These are phyloP conservation scores for Thraustochytrium striatum DNA, from an alignment of 352 stramenopile genomes.

Conservation along the genomic window DNA sequence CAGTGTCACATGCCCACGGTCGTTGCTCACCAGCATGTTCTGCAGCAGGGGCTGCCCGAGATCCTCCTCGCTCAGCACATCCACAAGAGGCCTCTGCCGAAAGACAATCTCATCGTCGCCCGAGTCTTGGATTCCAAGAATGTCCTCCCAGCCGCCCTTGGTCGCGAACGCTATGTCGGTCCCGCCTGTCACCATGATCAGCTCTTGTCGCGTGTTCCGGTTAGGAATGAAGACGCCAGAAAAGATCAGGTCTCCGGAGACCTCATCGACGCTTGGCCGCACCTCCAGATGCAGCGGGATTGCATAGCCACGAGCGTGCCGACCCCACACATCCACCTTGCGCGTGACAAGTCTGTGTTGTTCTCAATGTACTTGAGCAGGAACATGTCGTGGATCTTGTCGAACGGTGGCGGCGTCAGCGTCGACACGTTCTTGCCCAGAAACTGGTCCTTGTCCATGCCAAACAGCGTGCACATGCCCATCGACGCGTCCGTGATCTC, in stretches of 20 bases:
- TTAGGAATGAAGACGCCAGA: too few species aligned
- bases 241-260: conserved; percentile 26
- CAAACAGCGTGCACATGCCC: conserved; percentile 16
- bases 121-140: too few species aligned
- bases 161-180: too few species aligned
- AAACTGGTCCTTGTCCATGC: conserved; percentile 12
- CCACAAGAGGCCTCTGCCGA: not conserved
- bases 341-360: not conserved
- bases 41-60: not conserved
- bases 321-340: not conserved
- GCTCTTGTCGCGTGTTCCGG: too few species aligned
- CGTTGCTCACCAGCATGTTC: not conserved
- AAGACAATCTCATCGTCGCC: too few species aligned
- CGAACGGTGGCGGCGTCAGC: not conserved
- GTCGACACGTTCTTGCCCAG: not conserved
- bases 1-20: not conserved
- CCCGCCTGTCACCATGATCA: too few species aligned
- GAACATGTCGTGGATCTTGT: conserved; percentile 17
- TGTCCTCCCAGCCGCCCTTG: too few species aligned
- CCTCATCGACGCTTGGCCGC: not conserved
- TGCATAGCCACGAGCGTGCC: conserved; percentile 28
- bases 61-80: not conserved
- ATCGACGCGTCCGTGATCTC: not conserved
- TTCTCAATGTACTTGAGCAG: not conserved
- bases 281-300: conserved; percentile 6